Base-by-base conservation (phyloP, 805 yeast species). In the Lipomyces kockii region DNA sequence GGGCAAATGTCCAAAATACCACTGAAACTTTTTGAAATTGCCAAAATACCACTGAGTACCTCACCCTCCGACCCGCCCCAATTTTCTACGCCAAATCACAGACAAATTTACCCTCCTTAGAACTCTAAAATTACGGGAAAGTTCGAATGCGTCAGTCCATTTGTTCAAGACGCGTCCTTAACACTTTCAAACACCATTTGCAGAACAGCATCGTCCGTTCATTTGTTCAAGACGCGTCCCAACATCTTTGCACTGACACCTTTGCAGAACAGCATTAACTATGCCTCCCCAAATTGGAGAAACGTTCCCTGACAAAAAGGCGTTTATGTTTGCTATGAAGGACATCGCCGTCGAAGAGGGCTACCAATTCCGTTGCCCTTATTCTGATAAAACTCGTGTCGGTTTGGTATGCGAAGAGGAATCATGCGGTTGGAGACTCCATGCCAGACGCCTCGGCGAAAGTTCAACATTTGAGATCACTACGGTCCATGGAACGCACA, bases 221-320 rank as follows among this genome's bases (percentile, higher is more conserved):
- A 25, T 20, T 22, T 22, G 53, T 52, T 52, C 9, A 52, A 20
- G 55, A 52, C 55, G 29, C 55, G 32, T 52, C 29, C 32, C 55
- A n/a, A 25, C 32, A 37, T 37, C 12, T 37, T 37, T 37, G 1
- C 32, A 29, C 29, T 25, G 2, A 35, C 39, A 37, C 5, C 14
- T 27, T 8, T n/a, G 20, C 55, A 22, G 55, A 52, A 9, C 27
- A 52, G 17, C 55, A 22, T 52, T 34, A 52, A 52, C 6, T 52
- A 52, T 52, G 55, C 32, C 55, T 52, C 32, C 55, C 20, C 55
- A 20, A 20, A 20, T 51, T 51, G 55, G 27, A 51, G 55, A 51
- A 14, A 51, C 22, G 29, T 51, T n/a, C 55, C 55, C 55, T 51
- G 55, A 51, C 55, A 51, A 51, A 49, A 49, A n/a, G 55, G 55